Evolutionary conservation across 352 stramenopile species (phyloP), one percentile per base, ranked within the genome.

Genomic region (Saprolegnia parasitica): DNA sequence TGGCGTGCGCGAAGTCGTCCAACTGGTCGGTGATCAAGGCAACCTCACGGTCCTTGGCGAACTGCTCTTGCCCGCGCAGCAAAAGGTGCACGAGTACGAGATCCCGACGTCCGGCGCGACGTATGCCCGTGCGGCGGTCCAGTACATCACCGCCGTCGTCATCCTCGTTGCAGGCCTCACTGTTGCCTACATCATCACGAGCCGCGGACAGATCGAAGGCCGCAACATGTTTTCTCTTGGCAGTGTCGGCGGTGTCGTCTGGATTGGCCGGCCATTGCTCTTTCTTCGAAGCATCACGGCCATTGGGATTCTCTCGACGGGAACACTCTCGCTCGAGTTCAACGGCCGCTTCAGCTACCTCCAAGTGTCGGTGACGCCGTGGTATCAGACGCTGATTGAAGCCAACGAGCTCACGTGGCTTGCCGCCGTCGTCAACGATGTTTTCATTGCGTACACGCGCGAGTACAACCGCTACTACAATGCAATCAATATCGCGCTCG

Each of bases 391-490:
- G 24, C 35, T 35, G 3, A 42, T 60, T 21, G 52, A 15, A 20
- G 52, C 52, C 1, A 60, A 60, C 52, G 52, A 60, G 52, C 24
- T 60, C 35, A 60, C 52, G 24, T 60, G 52, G 52, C 52, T 60
- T 4, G 52, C 24, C 1, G 52, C 24, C 24, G 35, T 60, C 10
- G 52, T 60, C 35, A 60, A 35, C 35, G 52, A 60, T 9, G 3
- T 60, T 60, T 35, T 35, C 16, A 35, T 60, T n/a, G 40, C 32
- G 21, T 32, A 23, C 18, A 55, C 60, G 1, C 18, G 32, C 10
- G 42, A 67, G 24, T 55, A 67, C 60, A 67, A 23, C 13, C n/a
- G n/a, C 15, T 56, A 56, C 26, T 67, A 67, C 32, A 32, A 23
- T 5, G 32, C 60, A 8, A 56, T 29, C 11, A 60, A 60, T 9